These are phyloP conservation scores for Mariannaea sp. DNA, from an alignment of 2,329 filamentous ascomycete species.

Conservation along the genomic window DNA sequence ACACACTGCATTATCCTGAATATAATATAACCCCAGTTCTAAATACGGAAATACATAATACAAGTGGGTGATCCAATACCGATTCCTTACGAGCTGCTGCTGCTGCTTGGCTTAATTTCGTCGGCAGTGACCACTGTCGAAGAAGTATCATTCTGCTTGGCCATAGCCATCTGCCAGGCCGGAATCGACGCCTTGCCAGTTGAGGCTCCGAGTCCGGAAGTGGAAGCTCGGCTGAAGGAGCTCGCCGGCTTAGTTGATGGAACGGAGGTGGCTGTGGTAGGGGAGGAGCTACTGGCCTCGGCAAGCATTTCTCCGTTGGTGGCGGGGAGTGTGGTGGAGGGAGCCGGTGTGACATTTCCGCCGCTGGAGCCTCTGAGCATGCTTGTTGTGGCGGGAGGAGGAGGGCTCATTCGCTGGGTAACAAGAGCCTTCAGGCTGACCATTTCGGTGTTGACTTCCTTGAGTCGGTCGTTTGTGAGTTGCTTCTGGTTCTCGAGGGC, in stretches of 20 bases:
- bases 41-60: constrained; percentile 18
- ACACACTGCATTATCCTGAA: constrained; percentile 13
- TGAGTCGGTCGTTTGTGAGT: constrained; percentile 76
- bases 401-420: constrained; percentile 60
- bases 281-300: constrained; percentile 35
- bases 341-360: constrained; percentile 33
- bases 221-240: constrained; percentile 41
- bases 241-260: constrained; percentile 33
- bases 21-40: constrained; percentile 5
- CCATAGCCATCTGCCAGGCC: constrained; percentile 77
- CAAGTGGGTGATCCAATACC: constrained; percentile 6
- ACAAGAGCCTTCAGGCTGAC: constrained; percentile 92
- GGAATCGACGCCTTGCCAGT: constrained; percentile 71
- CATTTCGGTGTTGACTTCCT: constrained; percentile 84
- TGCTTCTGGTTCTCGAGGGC: constrained; percentile 89
- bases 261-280: constrained; percentile 41
- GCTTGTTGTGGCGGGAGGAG: constrained; percentile 31
- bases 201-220: constrained; percentile 46
- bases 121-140: constrained; percentile 37
- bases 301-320: constrained; percentile 38
- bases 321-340: constrained; percentile 28
- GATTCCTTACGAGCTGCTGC: constrained; percentile 22
- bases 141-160: constrained; percentile 53
- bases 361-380: constrained; percentile 34
- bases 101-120: constrained; percentile 30